These are phyloP conservation scores for Eutrema heterophyllum DNA, from an alignment of 345 rosid species.

Conservation along the genomic window DNA sequence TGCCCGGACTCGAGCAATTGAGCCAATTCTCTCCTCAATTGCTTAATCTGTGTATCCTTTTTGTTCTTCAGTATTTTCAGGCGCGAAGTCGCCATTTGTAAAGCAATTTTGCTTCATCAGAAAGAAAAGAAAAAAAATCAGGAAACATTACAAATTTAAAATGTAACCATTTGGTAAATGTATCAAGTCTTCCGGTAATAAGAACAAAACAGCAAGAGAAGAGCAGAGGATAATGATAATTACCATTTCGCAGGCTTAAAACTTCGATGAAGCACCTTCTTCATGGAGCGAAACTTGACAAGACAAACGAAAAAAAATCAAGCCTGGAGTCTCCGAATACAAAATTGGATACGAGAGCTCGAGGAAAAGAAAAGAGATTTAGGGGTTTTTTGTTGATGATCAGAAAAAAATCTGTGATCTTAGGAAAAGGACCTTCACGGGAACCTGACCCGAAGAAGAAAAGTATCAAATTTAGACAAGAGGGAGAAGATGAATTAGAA, in stretches of 20 bases:
- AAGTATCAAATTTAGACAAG: conserved; percentile 13
- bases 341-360: background rate
- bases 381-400: background rate
- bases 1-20: conserved; percentile 78
- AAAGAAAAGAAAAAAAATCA: background rate
- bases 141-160: background rate
- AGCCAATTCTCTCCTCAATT: conserved; percentile 69
- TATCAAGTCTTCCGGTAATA: background rate
- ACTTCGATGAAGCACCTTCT: conserved; percentile 64
- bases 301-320: background rate
- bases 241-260: conserved; percentile 90
- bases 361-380: background rate
- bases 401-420: conserved; percentile 8
- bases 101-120: conserved; percentile 62
- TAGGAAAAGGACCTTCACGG: background rate
- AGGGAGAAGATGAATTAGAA: background rate
- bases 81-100: conserved; percentile 73
- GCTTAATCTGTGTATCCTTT: conserved; percentile 60
- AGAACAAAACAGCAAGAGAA: background rate
- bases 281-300: background rate
- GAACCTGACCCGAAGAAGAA: conserved; percentile 5
- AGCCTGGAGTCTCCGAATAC: background rate
- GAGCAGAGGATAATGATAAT: background rate
- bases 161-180: background rate
- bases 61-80: conserved; percentile 72